A percentile compares a stretch with the other conserved stretches of the same genome.
Evolutionary conservation across 805 yeast genomes (phyloP).

Genomic region (Saccharomycopsis vini): DNA sequence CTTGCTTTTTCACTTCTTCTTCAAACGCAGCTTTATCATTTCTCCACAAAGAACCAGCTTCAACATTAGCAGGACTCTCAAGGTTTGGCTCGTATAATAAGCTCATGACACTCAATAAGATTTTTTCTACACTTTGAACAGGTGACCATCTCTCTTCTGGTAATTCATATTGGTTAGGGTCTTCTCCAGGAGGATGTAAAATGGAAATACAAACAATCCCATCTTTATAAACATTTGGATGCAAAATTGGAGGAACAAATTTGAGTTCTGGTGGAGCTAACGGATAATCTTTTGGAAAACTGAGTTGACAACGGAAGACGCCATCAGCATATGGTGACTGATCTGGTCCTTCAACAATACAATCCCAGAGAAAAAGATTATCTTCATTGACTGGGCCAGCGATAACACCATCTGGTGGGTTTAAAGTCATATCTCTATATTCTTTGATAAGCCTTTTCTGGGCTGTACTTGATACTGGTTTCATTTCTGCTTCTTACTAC

Average conservation of each 20-base stretch:
- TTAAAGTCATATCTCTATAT: conserved; percentile 73
- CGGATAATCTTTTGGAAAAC: conserved; percentile 75
- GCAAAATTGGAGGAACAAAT: conserved; percentile 75
- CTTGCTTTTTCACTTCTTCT: conserved; percentile 55
- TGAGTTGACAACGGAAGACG: conserved; percentile 67
- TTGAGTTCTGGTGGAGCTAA: conserved; percentile 69
- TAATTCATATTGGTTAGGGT: conserved; percentile 88
- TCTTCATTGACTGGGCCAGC: conserved; percentile 84
- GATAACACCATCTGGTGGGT: conserved; percentile 89
- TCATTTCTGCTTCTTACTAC: neutral
- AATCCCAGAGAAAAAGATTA: conserved; percentile 74
- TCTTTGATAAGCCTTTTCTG: conserved; percentile 82
- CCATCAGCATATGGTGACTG: conserved; percentile 85
- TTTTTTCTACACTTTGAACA: conserved; percentile 95
- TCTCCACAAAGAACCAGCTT: conserved; percentile 80
- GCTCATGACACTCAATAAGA: conserved; percentile 82
- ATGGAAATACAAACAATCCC: conserved; percentile 96
- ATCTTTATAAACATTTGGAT: conserved; percentile 89
- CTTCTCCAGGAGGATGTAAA: conserved; percentile 93
- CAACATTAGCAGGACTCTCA: conserved; percentile 89
- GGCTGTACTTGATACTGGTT: conserved; percentile 43
- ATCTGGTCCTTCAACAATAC: conserved; percentile 73
- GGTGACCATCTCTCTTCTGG: conserved; percentile 99
- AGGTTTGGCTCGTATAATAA: conserved; percentile 97
- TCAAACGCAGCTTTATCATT: conserved; percentile 63